Percentiles rank a stretch among this genome's conserved stretches.
These are phyloP conservation scores for Austroboletus novae-zelandiae DNA, from an alignment of 1,284 basidiomycete species.

Conservation along the genomic window DNA sequence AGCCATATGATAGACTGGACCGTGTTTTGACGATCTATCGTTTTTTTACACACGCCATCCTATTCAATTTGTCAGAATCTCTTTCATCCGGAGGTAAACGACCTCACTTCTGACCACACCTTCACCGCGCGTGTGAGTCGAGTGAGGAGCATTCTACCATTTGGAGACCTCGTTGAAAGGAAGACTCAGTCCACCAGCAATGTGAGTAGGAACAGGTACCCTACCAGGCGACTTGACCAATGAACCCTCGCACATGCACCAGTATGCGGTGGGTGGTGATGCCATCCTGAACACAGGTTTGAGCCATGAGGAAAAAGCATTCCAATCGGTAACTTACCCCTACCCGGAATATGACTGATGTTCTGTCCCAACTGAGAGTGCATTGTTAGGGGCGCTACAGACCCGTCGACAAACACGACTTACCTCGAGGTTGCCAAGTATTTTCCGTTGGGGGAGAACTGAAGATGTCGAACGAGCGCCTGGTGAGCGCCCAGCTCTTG, in stretches of 20 bases:
- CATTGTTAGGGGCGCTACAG: slow-evolving; percentile 8
- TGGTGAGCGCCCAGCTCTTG: slow-evolving; percentile 45
- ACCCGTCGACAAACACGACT: not conserved
- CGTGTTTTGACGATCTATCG: slow-evolving; percentile 58
- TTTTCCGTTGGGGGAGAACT: slow-evolving; percentile 41
- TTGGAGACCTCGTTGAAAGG: slow-evolving; percentile 55
- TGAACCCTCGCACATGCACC: slow-evolving; percentile 71
- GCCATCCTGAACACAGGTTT: slow-evolving; percentile 43
- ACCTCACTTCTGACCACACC: slow-evolving; percentile 66
- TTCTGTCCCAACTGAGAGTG: slow-evolving; percentile 66
- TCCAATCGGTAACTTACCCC: slow-evolving; percentile 42
- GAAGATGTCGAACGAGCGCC: slow-evolving; percentile 39
- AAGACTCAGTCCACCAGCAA: slow-evolving; percentile 4
- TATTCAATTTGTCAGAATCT: slow-evolving; percentile 28
- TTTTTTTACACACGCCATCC: slow-evolving; percentile 71
- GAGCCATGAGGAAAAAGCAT: slow-evolving; percentile 10
- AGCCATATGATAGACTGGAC: slow-evolving; percentile 75
- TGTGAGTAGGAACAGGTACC: slow-evolving; percentile 2
- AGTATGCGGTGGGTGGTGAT: slow-evolving; percentile 62
- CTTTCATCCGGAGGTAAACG: slow-evolving; percentile 19
- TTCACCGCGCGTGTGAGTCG: slow-evolving; percentile 71
- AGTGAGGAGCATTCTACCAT: slow-evolving; percentile 59
- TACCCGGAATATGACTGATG: slow-evolving; percentile 70
- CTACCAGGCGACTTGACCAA: slow-evolving; percentile 77
- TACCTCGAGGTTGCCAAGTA: slow-evolving; percentile 39